Base-by-base conservation (phyloP, 2,329 filamentous ascomycete genomes). In the Neofusicoccum kwambonambiense region DNA sequence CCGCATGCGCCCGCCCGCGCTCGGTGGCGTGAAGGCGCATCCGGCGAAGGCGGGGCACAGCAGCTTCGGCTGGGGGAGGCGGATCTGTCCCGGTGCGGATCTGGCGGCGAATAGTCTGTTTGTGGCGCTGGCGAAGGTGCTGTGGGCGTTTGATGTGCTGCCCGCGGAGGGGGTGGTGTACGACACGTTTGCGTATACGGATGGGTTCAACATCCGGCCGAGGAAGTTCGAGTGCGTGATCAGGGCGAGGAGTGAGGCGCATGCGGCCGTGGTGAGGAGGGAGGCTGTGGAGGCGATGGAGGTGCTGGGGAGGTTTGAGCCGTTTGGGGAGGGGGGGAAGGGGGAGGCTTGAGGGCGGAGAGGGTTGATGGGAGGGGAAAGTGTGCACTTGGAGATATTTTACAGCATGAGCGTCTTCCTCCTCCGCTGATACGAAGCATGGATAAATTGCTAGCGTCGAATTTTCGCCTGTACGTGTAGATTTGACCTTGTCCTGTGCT, bases 131-230 rank as follows among this genome's bases (percentile, higher is more conserved):
- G 70, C 73, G 4, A 75, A 74, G 69, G 68, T 75, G 8, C 45
- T 74, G 11, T 74, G 76, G 77, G 74, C 72, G 0, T 78, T 75
- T 58, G 72, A 79, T 44, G 73, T 79, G 35, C 13, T 62, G 64
- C 70, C 74, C 0, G 66, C 70, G 4, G 68, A 74, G 37, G 77
- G 74, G 3, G 54, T 1, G 4, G 50, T 56, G 45, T 79, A 79
- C 63, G 76, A 79, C 61, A 76, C 71, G 12, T 77, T 78, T 67
- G 74, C 72, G 13, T 79, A 79, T 58, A 79, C 76, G 2, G 76
- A 79, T 19, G 77, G 76, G 2, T 78, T 79, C 62, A 79, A 79
- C 60, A 78, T 79, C 22, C 66, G 77, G 42, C 77, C 77, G 15
- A 66, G 69, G 68, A 71, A 69, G 54, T 78, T 79, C 61, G 69